Evolutionary conservation across 768 basidiomycete species (phyloP), one percentile per base, ranked within the genome.

Genomic region (Phylloporus rhodoxanthus): DNA sequence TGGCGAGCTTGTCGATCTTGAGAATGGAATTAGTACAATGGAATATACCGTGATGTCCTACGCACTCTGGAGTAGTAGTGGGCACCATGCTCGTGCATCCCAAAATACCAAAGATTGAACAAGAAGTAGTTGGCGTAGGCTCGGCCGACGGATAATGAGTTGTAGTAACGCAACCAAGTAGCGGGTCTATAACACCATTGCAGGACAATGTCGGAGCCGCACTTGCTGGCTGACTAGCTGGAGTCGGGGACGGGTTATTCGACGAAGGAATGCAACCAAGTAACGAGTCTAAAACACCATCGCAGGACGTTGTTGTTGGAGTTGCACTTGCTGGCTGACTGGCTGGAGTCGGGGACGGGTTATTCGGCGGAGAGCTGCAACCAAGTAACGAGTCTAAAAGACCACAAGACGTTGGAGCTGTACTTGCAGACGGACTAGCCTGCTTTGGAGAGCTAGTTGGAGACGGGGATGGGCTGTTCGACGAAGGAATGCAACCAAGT

Each of bases 61-160:
- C 60, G 20, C n/a, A 65, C 62, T 5, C 14, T 29, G 48, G 45
- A 33, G 47, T 57, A 10, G 45, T 37, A 47, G 51, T 48, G 15
- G 55, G 50, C 2, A 44, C 46, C 26, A 21, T 3, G 21, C 54
- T 55, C n/a, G 58, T 51, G 33, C 54, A 62, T 11, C 55, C 57
- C 30, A 60, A 14, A 3, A 53, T 3, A 45, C 60, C 60, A 10
- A 55, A 21, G 23, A 62, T 19, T 20, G 52, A 43, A 50, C 61
- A 62, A n/a, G 47, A 47, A 19, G 51, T 48, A n/a, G 55, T 45
- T 2, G 58, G 47, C 6, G 52, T 39, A 47, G 54, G 47, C 3
- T 26, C 43, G 17, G 42, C 19, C 21, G 56, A 33, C 5, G 39
- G 25, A 26, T 51, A 30, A 37, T 51, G 47, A 39, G 46, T 57